Base-by-base conservation (phyloP, 257 asterid species). In the Plantago major region DNA sequence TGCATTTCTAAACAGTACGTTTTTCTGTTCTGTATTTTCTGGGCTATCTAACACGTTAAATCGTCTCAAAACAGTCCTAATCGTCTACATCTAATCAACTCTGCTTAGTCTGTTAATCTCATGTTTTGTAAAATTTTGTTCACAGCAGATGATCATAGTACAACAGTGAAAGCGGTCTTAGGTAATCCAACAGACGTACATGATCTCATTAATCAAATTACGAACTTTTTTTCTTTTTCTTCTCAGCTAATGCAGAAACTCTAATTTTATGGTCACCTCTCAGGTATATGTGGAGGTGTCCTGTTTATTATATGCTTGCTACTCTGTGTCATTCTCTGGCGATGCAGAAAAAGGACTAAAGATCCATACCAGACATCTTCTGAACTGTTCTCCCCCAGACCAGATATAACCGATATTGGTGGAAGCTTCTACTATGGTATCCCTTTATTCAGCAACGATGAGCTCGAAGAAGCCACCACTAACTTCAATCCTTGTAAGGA, bases 381-480 rank as follows among this genome's bases (percentile, higher is more conserved):
- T 43, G 19, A 22, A 9, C 51, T 17, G 40, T 33, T 7, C 11
- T 43, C 50, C 17, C 45, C 42, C 9, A 69, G 50, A n/a, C 42
- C 53, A 13, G 52, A 51, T 6, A 4, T 63, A 18, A 60, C 50
- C 4, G 40, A 33, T 33, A 33, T 33, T 33, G 60, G 19, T 12
- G 60, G 60, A 13, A 51, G 44, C 28, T 65, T 15, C 37, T 65
- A 55, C 47, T 65, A 14, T 11, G 70, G 70, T 26, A 58, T 66
- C 54, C 84, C 84, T 12, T 70, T 89, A 44, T 84, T 84, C 85
- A 78, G 93, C 38, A 82, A 84, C 71, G 13, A 52, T 1, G 87
- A 86, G 49, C 93, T 89, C 12, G 79, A 71, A 66, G 80, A 72
- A 60, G 90, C 86, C 60, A 86, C 94, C 0, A 66, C 77, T 45